Conservation (phyloP, 768 basidiomycete species). For the Termitomyces titanicus region DNA sequence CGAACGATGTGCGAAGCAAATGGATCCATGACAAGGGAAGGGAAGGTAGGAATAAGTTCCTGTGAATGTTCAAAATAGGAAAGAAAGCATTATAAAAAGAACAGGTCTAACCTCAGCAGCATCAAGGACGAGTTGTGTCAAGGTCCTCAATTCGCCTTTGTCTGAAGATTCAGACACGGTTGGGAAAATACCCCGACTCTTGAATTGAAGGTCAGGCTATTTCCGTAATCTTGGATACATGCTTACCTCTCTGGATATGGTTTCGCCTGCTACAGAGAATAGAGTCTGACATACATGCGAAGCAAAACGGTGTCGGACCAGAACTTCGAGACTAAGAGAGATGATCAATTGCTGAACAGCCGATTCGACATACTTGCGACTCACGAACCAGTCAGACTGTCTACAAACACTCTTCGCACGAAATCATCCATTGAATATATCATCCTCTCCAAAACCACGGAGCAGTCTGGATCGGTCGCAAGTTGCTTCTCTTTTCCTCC, state of each 20-base stretch:
- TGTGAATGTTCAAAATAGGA: constrained; percentile 22
- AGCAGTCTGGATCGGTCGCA: constrained; percentile 92
- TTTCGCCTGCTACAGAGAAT: constrained; percentile 61
- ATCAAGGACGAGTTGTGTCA: constrained; percentile 62
- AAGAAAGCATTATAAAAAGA: not conserved
- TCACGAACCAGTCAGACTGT: constrained; percentile 85
- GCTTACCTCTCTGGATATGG: constrained; percentile 65
- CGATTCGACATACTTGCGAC: constrained; percentile 20
- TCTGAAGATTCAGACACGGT: constrained; percentile 41
- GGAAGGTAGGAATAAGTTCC: constrained; percentile 68
- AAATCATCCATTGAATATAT: constrained; percentile 94
- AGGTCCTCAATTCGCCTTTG: constrained; percentile 62
- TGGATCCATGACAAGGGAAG: constrained; percentile 71
- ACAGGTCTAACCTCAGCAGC: constrained; percentile 51
- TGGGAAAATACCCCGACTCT: constrained; percentile 57
- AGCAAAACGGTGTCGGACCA: constrained; percentile 82
- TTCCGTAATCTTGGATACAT: not conserved
- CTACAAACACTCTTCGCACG: constrained; percentile 86
- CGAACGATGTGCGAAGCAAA: constrained; percentile 92
- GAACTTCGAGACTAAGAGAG: constrained; percentile 50
- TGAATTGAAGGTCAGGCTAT: not conserved
- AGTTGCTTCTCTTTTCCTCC: constrained; percentile 84
- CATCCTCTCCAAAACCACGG: constrained; percentile 86
- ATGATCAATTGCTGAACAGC: not conserved
- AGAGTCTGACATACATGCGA: constrained; percentile 96